Evolutionary conservation across 2,329 filamentous ascomycete genomes (phyloP), one percentile per base, ranked within the genome.

Genomic region (Zelopaecilomyces penicillatus): DNA sequence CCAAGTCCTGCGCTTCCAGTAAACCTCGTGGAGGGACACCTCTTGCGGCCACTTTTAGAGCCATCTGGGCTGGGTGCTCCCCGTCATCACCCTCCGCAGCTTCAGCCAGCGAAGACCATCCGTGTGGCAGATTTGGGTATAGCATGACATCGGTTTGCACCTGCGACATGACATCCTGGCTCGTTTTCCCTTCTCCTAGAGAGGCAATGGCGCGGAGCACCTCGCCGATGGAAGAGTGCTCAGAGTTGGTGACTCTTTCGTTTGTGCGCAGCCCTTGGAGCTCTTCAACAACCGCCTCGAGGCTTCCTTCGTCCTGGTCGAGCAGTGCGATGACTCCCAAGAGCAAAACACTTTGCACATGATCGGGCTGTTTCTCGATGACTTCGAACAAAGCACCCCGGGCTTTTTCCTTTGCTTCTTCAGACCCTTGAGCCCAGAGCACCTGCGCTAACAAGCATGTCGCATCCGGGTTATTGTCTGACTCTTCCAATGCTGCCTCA

Each of bases 391-490:
- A 74, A 51, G 87, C 78, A 42, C 85, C 81, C 4, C 88, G 78
- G 11, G 91, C 90, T 49, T 85, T 80, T 41, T 83, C 79, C 39
- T 83, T 80, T 44, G 90, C 85, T 1, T 82, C 74, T 5, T 83
- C 78, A 0, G 82, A 80, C 6, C 87, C 89, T 52, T 87, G 88
- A 0, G 90, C 90, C 91, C 93, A 98, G 0, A 97, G 74, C 0
- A 97, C 86, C 64, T 97, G 88, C 0, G 90, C 86, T 9, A 97
- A 73, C 9, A 96, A 73, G 57, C 90, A 96, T 0, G 89, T 82
- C 1, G 91, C 84, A 57, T 96, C 89, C 0, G 90, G 85, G 49
- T 88, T 82, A 33, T 78, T 77, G 30, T 78, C 69, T 1, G 85
- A 88, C 60, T 95, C 89, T 45, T 82, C 74, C 6, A 97, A 71